Percentiles rank a stretch among this genome's conserved stretches.
phyloP scores from a whole-genome alignment of 768 basidiomycete genomes.

The Russula lepida region DNA sequence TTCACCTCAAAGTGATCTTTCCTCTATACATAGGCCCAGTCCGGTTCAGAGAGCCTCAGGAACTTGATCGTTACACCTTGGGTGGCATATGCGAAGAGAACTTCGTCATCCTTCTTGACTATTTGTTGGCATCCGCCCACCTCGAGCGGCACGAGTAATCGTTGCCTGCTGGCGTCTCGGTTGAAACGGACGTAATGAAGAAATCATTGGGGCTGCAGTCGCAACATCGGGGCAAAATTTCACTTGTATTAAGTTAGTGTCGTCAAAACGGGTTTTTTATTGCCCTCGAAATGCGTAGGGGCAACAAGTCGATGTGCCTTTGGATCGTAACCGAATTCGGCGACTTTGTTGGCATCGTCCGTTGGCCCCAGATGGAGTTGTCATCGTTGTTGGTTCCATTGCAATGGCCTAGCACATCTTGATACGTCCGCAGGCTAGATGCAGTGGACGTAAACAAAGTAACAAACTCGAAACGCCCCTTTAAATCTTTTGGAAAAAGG shows the following conservation, averaged over 20 bases:
- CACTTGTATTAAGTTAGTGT: too few species aligned
- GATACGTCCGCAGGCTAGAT: too few species aligned
- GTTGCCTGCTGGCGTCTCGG: neutral
- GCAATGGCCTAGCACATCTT: too few species aligned
- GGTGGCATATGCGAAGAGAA: neutral
- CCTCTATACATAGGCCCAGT: too few species aligned
- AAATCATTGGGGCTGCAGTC: neutral
- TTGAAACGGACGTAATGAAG: neutral
- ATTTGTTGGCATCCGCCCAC: neutral
- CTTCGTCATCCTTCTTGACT: neutral
- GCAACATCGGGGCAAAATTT: too few species aligned
- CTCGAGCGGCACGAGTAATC: too few species aligned
- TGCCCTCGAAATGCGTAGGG: neutral
- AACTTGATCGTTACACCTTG: neutral
- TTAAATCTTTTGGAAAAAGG: too few species aligned
- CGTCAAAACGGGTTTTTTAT: neutral
- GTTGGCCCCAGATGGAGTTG: conserved; percentile 34
- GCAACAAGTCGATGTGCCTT: too few species aligned
- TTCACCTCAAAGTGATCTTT: too few species aligned
- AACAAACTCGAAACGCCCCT: too few species aligned
- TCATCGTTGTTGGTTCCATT: conserved; percentile 36
- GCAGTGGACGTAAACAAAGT: too few species aligned
- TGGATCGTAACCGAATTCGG: neutral
- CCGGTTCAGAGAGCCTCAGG: neutral
- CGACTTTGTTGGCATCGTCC: conserved; percentile 31